Evolutionary conservation across 225 moss, liverwort and hornwort genomes (phyloP), one percentile per base, ranked within the genome.

Genomic region (Climacium dendroides): DNA sequence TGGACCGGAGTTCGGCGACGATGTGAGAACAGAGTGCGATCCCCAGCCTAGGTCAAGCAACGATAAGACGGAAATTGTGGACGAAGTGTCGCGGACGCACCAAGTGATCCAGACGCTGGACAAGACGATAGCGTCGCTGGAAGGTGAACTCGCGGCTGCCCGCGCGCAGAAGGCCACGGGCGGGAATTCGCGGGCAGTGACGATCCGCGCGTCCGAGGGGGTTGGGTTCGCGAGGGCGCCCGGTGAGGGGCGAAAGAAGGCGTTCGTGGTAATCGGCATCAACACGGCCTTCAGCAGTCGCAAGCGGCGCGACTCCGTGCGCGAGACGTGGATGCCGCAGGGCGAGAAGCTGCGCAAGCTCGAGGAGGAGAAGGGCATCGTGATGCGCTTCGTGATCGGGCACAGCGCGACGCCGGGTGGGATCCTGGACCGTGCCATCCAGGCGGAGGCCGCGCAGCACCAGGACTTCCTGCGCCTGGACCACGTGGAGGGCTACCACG

Each of bases 211-310:
- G 72, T 45, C 78, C 37, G 61, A 15, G 25, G 67, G 66, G 48
- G 58, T 32, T 34, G 63, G 81, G 6, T 1, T 50, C 20, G 60
- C 88, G 19, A 92, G 92, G 77, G 95, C 86, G 57, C 87, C 89
- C 48, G 48, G 54, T 6, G 95, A 84, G 70, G 96, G 92, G 32
- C 90, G 91, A 48, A 95, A 90, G 78, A 97, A 92, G 91, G 98
- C 94, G n/a, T 98, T 98, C 75, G 92, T 97, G 58, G 96, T 97
- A 45, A 95, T 98, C 47, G 98, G 98, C 26, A 95, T 98, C 87
- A 98, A 98, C 76, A 98, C 98, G 29, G 98, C 98, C 18, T 98
- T 98, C 89, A 98, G 97, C 88, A 97, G 97, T 61, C 92, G 98
- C 69, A 98, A 96, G 90, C 89, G 98, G 59, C 84, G 98, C 41